Evolutionary conservation across 352 stramenopile species (phyloP), one percentile per base, ranked within the genome.

Genomic region (Thraustochytrium striatum): DNA sequence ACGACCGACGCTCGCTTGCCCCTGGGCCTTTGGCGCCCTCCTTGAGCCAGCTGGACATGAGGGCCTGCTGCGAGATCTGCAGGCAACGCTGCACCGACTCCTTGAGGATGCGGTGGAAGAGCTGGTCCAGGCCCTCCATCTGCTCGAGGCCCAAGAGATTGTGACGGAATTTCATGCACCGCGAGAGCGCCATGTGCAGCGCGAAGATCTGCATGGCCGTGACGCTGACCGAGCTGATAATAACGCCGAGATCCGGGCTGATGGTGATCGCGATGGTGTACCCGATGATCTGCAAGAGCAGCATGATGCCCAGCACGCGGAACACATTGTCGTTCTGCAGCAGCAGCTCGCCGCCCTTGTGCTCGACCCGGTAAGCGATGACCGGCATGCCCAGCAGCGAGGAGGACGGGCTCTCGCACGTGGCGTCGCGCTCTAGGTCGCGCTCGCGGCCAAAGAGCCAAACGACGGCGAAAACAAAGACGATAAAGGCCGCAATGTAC

Each of bases 31-130:
- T 55, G 25, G 25, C 25, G 25, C 25, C 25, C 16, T 55, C 50
- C 28, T 41, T 41, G 0, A 75, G 35, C 65, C 65, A 75, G 7
- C 41, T 43, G 5, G 65, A 11, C 65, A 75, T 75, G 41, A 75
- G 58, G 11, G 65, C 65, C 30, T 75, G 65, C 65, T 75, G 65
- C 21, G 65, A 75, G 25, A 75, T 75, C 3, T 75, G 65, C 65
- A 75, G 65, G 61, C 65, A 75, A n/a, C 65, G 65, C 13, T 61
- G 32, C 41, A 75, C 65, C 16, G 65, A 75, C 47, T 75, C 65
- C n/a, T 43, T 39, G 16, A 75, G 47, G 25, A 75, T 61, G 43
- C 52, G 43, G 28, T 75, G 33, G 36, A 75, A 75, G 43, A 75
- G 21, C 7, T 30, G 11, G 50, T 75, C 65, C 11, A 75, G 25